Conservation (phyloP, 306 rosid species). For the Castanospermum australe region DNA sequence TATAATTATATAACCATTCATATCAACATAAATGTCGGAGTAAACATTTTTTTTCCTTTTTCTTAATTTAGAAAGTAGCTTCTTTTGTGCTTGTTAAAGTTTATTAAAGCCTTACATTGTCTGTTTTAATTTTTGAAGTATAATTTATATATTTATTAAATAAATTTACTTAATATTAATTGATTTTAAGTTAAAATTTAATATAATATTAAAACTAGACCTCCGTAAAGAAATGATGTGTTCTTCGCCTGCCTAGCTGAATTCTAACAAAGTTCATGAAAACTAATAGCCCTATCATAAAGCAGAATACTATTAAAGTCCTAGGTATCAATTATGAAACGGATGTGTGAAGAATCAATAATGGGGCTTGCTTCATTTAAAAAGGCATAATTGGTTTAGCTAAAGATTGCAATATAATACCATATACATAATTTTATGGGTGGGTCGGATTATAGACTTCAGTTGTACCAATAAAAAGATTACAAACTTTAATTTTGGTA, state of each 20-base stretch:
- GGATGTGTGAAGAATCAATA: conserved; percentile 38
- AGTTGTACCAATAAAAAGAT: too few relatives aligned
- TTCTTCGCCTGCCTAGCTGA: too few relatives aligned
- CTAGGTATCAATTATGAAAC: conserved; percentile 32
- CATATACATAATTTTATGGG: background rate
- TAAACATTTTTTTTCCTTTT: background rate
- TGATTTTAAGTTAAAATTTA: too few relatives aligned
- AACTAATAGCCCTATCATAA: conserved; percentile 13
- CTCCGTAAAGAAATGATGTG: too few relatives aligned
- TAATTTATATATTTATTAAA: too few relatives aligned
- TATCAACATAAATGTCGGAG: background rate
- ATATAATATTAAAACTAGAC: too few relatives aligned
- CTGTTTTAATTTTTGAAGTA: too few relatives aligned
- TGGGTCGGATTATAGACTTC: too few relatives aligned
- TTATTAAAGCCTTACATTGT: conserved; percentile 20
- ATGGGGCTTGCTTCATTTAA: conserved; percentile 13
- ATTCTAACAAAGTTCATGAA: too few relatives aligned
- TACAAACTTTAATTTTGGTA: background rate
- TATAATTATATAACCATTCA: conserved; percentile 13
- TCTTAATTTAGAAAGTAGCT: conserved; percentile 1
- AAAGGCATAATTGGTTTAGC: conserved; percentile 13
- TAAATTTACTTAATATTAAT: too few relatives aligned
- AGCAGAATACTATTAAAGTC: background rate
- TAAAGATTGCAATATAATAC: background rate
- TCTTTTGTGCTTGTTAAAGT: background rate